Evolutionary conservation across 345 rosid species (phyloP).

Genomic region (Heritiera fomes): DNA sequence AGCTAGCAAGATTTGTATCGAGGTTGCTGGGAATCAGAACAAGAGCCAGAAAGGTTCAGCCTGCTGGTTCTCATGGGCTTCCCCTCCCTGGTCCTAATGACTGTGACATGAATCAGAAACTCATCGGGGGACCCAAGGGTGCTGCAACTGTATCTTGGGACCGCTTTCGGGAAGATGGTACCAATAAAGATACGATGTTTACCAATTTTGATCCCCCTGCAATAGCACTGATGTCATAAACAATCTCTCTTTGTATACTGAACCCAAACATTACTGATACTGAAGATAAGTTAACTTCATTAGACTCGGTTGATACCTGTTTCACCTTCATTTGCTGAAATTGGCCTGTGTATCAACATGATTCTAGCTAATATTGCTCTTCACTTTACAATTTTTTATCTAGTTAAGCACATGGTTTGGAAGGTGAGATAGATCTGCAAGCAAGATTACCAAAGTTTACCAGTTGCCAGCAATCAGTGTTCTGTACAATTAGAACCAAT

Average conservation of each 20-base stretch:
- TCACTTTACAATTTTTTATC: no score
- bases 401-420: no score
- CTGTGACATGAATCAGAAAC: not conserved
- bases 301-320: not conserved
- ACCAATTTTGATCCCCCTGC: not conserved
- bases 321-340: no score
- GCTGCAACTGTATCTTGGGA: not conserved
- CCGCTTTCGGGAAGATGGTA: not conserved
- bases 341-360: no score
- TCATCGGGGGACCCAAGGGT: not conserved
- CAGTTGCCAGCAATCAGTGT: no score
- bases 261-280: not conserved
- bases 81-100: not conserved
- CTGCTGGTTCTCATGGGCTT: no score
- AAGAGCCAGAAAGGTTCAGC: not conserved
- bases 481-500: no score
- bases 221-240: not conserved
- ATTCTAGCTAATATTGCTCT: no score
- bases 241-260: not conserved
- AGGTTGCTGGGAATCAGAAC: not conserved
- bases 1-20: constrained; percentile 37
- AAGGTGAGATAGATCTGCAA: no score
- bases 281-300: no score
- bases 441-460: no score
- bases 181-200: not conserved